Percentiles rank a stretch among this genome's conserved stretches.
Evolutionary conservation across 805 yeast species (phyloP).

Genomic region (Saccharomyces kudriavzevii): DNA sequence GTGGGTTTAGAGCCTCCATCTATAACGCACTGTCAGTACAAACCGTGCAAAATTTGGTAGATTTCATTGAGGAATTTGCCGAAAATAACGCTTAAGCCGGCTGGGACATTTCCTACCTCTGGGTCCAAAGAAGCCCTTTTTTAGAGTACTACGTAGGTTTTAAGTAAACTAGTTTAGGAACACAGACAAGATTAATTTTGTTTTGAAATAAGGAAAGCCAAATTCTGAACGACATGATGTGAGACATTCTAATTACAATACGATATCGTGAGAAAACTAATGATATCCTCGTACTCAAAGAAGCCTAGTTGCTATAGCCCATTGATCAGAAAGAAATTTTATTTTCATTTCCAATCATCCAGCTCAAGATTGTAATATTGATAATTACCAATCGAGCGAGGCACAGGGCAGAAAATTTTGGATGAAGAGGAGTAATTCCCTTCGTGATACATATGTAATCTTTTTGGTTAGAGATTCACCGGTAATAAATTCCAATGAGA

Average conservation of each 20-base stretch:
- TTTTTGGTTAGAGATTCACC: neutral
- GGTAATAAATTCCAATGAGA: neutral
- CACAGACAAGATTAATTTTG: neutral
- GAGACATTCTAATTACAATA: conserved; percentile 28
- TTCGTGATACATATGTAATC: neutral
- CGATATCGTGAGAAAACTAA: conserved; percentile 11
- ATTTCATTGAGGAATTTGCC: conserved; percentile 56
- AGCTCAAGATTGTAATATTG: conserved; percentile 47
- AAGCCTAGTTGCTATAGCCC: conserved; percentile 44
- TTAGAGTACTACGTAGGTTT: neutral
- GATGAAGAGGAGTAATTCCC: neutral
- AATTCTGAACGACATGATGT: conserved; percentile 7
- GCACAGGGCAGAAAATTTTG: conserved; percentile 42
- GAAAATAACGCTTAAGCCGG: conserved; percentile 24
- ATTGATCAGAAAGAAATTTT: conserved; percentile 22
- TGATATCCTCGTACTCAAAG: conserved; percentile 54
- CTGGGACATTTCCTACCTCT: neutral
- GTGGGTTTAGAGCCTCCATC: conserved; percentile 90
- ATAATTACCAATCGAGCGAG: conserved; percentile 47
- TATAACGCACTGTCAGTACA: conserved; percentile 75
- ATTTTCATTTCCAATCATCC: conserved; percentile 34
- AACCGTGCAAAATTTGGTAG: conserved; percentile 49
- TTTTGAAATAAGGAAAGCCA: neutral
- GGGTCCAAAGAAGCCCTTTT: neutral
- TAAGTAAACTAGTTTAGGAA: neutral